Evolutionary conservation across 352 stramenopile species (phyloP).

Genomic region (Globisporangium camurandrum): DNA sequence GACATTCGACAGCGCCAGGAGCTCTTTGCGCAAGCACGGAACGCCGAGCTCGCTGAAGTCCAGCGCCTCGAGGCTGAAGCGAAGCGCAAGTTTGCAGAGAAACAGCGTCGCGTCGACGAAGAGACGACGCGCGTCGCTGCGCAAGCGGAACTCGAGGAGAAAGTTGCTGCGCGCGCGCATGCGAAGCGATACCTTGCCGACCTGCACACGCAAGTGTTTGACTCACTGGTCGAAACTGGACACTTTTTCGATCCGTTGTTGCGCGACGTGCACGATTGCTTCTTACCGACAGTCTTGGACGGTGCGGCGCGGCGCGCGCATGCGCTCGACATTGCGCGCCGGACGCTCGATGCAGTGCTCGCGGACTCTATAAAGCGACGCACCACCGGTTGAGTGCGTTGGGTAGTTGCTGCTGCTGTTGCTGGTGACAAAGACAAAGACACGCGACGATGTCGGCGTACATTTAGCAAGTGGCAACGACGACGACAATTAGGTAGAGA

Average conservation of each 20-base stretch:
- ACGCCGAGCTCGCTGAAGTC: conserved; percentile 91
- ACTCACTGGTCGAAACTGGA: conserved; percentile 75
- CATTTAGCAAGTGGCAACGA: not conserved
- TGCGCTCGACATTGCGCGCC: conserved; percentile 28
- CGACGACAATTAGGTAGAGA: too few species aligned
- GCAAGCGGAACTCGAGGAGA: conserved; percentile 86
- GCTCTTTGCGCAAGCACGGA: conserved; percentile 88
- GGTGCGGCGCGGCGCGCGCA: conserved; percentile 33
- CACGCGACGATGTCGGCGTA: not conserved
- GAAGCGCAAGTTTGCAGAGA: conserved; percentile 89
- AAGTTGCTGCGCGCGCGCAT: conserved; percentile 86
- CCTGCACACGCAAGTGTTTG: conserved; percentile 85
- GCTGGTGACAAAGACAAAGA: not conserved
- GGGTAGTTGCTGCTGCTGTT: too few species aligned
- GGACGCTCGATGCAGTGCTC: conserved; percentile 24
- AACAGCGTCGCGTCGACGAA: conserved; percentile 79
- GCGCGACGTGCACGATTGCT: conserved; percentile 71
- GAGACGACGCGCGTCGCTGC: conserved; percentile 63
- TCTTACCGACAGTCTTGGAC: conserved; percentile 65
- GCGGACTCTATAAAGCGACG: conserved; percentile 25
- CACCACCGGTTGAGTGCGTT: not conserved
- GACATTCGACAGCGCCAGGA: conserved; percentile 87
- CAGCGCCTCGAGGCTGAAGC: conserved; percentile 91
- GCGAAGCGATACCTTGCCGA: conserved; percentile 85
- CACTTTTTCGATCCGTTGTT: conserved; percentile 88